Evolutionary conservation across 2,329 filamentous ascomycete species (phyloP), one percentile per base, ranked within the genome.

Genomic region (Pseudogymnoascus sp.): DNA sequence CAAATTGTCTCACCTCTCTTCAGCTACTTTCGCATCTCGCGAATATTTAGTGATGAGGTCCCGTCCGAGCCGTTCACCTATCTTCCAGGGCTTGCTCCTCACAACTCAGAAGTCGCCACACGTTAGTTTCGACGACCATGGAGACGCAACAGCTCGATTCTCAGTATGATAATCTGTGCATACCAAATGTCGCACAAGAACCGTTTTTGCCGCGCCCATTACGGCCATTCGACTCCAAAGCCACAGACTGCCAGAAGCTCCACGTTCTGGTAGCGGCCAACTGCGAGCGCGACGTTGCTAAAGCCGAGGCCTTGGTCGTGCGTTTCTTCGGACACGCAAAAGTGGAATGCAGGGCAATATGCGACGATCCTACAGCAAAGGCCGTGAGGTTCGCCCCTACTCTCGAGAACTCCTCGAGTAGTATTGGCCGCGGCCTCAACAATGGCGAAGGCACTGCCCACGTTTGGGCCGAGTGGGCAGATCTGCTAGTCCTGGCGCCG

Each of bases 401-500:
- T 68, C 70, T 69, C 57, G 65, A 73, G 53, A 68, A 69, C 22
- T 58, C 35, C 65, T 69, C 37, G 68, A 71, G 43, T 58, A 65
- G 41, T 38, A 57, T 57, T 43, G 30, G 30, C 28, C 30, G 22
- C 37, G 36, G 25, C 18, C 53, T 39, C 47, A 41, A 33, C 8
- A 39, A 38, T 36, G 30, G 30, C 20, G 60, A 60, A 61, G 65
- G 22, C 65, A 70, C 75, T 75, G 70, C 81, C 79, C 64, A 84
- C 79, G 3, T 83, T 78, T 66, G 87, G 90, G 65, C 75, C 95
- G 83, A 90, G 64, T 97, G 92, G 92, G 90, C 92, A 5, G 89
- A 96, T 73, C 76, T 96, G 66, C 80, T 96, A 62, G 85, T 96
- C 33, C 82, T 96, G 61, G 89, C 89, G 6, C 91, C 92, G 3